Base-by-base conservation (phyloP, 2,329 filamentous ascomycete genomes). In the Bisporella sp. region DNA sequence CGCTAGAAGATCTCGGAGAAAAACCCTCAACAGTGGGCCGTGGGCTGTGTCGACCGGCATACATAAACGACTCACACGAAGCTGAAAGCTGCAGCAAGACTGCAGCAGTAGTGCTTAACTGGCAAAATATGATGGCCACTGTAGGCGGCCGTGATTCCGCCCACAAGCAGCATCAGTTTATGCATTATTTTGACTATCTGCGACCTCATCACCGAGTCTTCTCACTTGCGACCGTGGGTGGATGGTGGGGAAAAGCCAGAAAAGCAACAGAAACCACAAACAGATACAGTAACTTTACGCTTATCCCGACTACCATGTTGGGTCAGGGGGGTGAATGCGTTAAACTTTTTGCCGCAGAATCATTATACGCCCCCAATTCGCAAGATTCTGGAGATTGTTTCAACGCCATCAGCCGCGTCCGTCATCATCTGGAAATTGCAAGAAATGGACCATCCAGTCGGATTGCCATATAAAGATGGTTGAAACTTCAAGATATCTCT, bases 371-470 rank as follows among this genome's bases (percentile, higher is more conserved):
- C 42, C 42, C 29, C 35, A 32, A 55, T 59, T 57, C 50, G 53
- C 54, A 48, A 50, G 51, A 37, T 51, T 39, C 47, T 52, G 50
- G 53, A 59, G 48, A 59, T 57, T 57, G 53, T 54, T 54, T 55
- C 50, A 45, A 57, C 54, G 54, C 56, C 55, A 53, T 57, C 50
- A 52, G 57, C 56, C 54, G 51, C 54, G 52, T 57, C 41, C 52
- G 48, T 47, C 46, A 53, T 39, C 12, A 37, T 35, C 39, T 31
- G 28, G 53, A 62, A 55, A 62, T 61, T 61, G 49, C 54, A 56
- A 47, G 48, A 44, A 41, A 49, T 45, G 46, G 47, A 35, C 30
- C 42, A 52, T 50, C 59, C 56, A 59, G 55, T 60, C 31, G 55
- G 41, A 54, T 29, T 50, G 39, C 59, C 47, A 39, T 12, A 56